Conservation (phyloP, 176 grass and related monocot genomes). For the Rhipidocladum racemiflorum region DNA sequence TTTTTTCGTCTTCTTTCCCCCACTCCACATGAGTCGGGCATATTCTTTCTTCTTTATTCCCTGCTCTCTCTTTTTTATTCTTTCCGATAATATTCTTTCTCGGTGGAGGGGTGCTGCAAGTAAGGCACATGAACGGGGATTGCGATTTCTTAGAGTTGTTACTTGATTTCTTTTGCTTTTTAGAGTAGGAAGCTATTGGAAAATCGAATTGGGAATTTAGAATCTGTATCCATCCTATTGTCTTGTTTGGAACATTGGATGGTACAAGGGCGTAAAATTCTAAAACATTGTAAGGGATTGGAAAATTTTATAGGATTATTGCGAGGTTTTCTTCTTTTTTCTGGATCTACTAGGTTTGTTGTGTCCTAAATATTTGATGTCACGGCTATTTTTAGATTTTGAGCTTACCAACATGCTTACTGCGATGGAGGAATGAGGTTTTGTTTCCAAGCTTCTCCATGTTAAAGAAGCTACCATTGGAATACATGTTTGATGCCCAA, state of each 20-base stretch:
- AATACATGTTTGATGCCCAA: background rate
- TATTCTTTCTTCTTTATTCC: background rate
- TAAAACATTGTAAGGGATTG: background rate
- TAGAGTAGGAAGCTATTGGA: background rate
- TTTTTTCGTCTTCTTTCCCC: no score
- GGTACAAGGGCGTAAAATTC: background rate
- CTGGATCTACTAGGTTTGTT: background rate
- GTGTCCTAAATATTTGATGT: background rate
- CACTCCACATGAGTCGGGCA: background rate
- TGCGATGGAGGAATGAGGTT: background rate
- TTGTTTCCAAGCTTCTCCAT: background rate
- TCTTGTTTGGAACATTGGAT: background rate
- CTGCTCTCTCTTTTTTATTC: background rate
- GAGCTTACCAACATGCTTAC: background rate
- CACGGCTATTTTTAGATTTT: background rate
- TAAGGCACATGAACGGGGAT: background rate
- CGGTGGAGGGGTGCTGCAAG: no score
- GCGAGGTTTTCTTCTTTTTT: background rate
- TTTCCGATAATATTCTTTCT: no score
- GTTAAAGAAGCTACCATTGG: slow-evolving; percentile 7
- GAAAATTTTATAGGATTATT: background rate
- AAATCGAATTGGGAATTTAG: background rate
- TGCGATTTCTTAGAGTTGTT: background rate
- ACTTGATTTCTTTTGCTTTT: background rate
- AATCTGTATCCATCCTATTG: background rate